Evolutionary conservation across 2,329 filamentous ascomycete species (phyloP).

Genomic region (Aspergillus flavus): DNA sequence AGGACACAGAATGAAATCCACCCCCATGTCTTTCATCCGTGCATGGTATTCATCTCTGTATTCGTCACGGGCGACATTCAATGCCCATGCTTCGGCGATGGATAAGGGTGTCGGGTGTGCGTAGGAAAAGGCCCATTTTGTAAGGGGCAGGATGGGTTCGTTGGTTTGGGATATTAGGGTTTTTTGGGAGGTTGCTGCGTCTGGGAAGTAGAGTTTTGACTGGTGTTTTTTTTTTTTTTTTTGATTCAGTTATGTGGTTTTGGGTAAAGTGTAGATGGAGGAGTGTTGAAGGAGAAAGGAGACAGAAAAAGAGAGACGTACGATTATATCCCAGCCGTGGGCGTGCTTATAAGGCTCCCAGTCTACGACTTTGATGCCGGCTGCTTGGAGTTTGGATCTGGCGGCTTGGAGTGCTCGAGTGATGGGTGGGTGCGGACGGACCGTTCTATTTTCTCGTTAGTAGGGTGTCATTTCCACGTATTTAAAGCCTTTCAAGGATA

Average conservation of each 20-base stretch:
- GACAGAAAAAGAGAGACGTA: slow-evolving; percentile 15
- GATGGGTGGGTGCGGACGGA: slow-evolving; percentile 68
- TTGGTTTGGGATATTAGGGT: slow-evolving; percentile 39
- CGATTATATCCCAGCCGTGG: slow-evolving; percentile 39
- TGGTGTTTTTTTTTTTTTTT: slow-evolving; percentile 28
- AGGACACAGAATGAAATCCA: slow-evolving; percentile 38
- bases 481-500: too few species aligned
- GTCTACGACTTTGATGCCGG: slow-evolving; percentile 48
- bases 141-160: slow-evolving; percentile 52
- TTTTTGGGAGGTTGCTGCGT: slow-evolving; percentile 40
- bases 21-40: slow-evolving; percentile 29
- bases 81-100: slow-evolving; percentile 31
- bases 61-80: slow-evolving; percentile 30
- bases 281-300: too few species aligned
- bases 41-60: slow-evolving; percentile 38
- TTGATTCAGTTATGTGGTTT: too few species aligned
- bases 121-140: slow-evolving; percentile 41
- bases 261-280: too few species aligned
- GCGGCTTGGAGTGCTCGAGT: slow-evolving; percentile 40
- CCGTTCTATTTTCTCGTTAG: slow-evolving; percentile 43
- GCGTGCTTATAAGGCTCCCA: slow-evolving; percentile 40
- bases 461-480: too few species aligned
- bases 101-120: slow-evolving; percentile 25
- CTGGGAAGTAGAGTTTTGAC: slow-evolving; percentile 53
- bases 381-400: slow-evolving; percentile 37